Evolutionary conservation across 2,329 filamentous ascomycete genomes (phyloP).

Genomic region (Colletotrichum filicis): DNA sequence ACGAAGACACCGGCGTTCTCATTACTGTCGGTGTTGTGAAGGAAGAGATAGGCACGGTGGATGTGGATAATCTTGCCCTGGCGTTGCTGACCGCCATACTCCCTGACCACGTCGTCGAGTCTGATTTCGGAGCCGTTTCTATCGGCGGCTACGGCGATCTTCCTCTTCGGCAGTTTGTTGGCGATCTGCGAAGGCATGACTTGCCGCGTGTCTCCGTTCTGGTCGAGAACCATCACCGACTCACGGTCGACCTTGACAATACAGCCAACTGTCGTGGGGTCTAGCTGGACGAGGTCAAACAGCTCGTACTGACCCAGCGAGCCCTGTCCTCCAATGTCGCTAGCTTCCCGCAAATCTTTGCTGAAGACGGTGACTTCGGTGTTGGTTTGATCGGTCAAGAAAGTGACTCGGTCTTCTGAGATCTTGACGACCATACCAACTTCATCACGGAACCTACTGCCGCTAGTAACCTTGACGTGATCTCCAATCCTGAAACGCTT

Average conservation of each 20-base stretch:
- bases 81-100: slow-evolving; percentile 85
- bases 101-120: slow-evolving; percentile 90
- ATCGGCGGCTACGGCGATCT: slow-evolving; percentile 89
- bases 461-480: slow-evolving; percentile 98
- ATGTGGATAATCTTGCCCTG: slow-evolving; percentile 94
- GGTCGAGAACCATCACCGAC: slow-evolving; percentile 88
- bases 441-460: slow-evolving; percentile 93
- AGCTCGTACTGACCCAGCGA: slow-evolving; percentile 90
- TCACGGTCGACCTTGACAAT: slow-evolving; percentile 96
- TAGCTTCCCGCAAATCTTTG: slow-evolving; percentile 93
- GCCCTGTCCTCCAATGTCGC: slow-evolving; percentile 88
- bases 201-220: slow-evolving; percentile 84
- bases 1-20: slow-evolving; percentile 95
- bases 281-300: slow-evolving; percentile 93
- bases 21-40: slow-evolving; percentile 83
- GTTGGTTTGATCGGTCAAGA: slow-evolving; percentile 92
- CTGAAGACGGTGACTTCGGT: slow-evolving; percentile 97
- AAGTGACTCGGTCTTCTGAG: slow-evolving; percentile 88
- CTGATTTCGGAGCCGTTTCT: slow-evolving; percentile 93
- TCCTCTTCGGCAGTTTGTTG: slow-evolving; percentile 85
- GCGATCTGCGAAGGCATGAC: slow-evolving; percentile 92
- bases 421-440: slow-evolving; percentile 97
- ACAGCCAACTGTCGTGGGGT: slow-evolving; percentile 90
- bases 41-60: slow-evolving; percentile 90
- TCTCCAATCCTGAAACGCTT: slow-evolving; percentile 95